These are phyloP conservation scores for Quercus agrifolia DNA, from an alignment of 306 rosid genomes.

Conservation along the genomic window DNA sequence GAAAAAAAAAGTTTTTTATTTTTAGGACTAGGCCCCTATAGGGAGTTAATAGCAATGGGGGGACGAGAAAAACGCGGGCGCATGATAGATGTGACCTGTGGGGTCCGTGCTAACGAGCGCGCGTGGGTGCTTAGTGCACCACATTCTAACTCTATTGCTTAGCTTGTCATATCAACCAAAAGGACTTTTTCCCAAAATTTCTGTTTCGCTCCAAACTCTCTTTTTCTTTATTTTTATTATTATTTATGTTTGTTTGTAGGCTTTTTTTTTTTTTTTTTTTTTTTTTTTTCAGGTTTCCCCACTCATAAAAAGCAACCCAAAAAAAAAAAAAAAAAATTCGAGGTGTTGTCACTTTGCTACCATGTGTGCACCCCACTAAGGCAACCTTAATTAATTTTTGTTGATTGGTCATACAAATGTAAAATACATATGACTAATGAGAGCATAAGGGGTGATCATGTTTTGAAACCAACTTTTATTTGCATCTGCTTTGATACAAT, in stretches of 20 bases:
- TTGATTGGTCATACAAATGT: neutral
- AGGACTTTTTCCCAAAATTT: neutral
- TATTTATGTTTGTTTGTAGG: no score
- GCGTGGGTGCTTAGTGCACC: constrained; percentile 59
- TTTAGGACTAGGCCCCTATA: no score
- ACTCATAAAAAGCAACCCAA: constrained; percentile 11
- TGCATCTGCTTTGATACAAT: fast-evolving
- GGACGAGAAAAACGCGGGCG: constrained; percentile 43
- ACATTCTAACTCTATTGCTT: constrained; percentile 34
- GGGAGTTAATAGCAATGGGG: neutral
- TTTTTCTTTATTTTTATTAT: neutral
- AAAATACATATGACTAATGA: constrained; percentile 10
- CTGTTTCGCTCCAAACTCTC: neutral
- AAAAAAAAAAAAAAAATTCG: constrained; percentile 6
- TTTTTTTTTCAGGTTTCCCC: constrained; percentile 13
- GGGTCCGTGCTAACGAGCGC: constrained; percentile 50
- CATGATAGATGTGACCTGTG: constrained; percentile 47
- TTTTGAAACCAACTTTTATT: neutral
- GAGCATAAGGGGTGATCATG: constrained; percentile 30
- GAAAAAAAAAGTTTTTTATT: neutral
- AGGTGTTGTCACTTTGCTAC: constrained; percentile 36
- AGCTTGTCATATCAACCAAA: constrained; percentile 38
- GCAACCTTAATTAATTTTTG: constrained; percentile 39
- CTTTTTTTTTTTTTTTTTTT: neutral
- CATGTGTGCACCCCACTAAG: constrained; percentile 54